Conservation (phyloP, 139 green algal species). For the Penium margaritaceum region DNA sequence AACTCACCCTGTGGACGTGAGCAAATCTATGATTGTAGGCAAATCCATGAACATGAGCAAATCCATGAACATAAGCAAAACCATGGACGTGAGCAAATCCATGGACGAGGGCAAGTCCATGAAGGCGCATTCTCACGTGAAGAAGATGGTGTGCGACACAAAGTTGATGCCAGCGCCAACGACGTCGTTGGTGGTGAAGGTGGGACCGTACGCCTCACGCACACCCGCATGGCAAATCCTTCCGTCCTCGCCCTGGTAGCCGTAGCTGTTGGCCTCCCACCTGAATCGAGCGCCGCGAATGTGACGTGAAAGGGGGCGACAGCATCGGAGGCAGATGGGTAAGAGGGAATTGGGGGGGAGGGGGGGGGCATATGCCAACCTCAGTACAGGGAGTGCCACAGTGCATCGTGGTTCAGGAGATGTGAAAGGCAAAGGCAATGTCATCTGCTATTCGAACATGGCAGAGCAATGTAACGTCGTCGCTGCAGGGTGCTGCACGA, state of each 20-base stretch:
- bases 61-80: no score
- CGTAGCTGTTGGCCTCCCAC: conserved; percentile 73
- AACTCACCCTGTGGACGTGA: no score
- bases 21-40: no score
- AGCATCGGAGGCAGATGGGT: not conserved
- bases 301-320: not conserved
- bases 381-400: not conserved
- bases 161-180: conserved; percentile 75
- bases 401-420: not conserved
- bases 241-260: conserved; percentile 81
- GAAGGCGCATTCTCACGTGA: no score
- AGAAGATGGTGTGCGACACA: conserved; percentile 74
- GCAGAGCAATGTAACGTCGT: no score
- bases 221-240: conserved; percentile 54
- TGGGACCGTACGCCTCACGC: conserved; percentile 67
- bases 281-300: conserved; percentile 5
- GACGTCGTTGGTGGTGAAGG: conserved; percentile 62
- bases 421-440: not conserved
- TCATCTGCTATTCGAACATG: not conserved
- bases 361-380: no score
- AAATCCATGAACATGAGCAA: no score
- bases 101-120: no score
- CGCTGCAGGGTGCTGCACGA: no score
- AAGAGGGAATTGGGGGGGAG: not conserved
- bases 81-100: no score